Conservation (phyloP, 495 filamentous ascomycete genomes). For the Amphirosellinia nigrospora region DNA sequence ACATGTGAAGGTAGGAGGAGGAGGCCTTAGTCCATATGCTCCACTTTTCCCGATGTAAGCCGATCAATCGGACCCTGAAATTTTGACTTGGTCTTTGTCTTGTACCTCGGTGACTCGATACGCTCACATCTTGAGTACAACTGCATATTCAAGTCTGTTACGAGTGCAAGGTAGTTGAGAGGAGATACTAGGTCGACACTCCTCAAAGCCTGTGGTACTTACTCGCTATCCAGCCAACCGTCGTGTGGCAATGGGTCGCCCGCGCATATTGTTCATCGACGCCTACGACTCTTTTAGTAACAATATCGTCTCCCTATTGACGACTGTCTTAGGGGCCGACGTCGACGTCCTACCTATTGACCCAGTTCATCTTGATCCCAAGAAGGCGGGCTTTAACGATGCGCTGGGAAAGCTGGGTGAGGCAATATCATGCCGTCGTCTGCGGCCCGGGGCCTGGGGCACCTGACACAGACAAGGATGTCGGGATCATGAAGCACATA, state of each 20-base stretch:
- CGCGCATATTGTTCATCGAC: slow-evolving; percentile 82
- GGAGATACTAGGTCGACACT: not conserved
- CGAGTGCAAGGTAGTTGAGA: not conserved
- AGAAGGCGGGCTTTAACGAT: slow-evolving; percentile 28
- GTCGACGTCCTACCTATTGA: slow-evolving; percentile 80
- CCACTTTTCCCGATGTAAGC: slow-evolving; percentile 20
- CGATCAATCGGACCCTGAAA: slow-evolving; percentile 15
- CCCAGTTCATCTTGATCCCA: slow-evolving; percentile 44
- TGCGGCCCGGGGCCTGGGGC: slow-evolving; percentile 82
- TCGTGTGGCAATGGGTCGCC: slow-evolving; percentile 36
- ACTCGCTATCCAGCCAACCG: not conserved
- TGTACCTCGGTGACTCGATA: not conserved
- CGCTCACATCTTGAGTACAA: not conserved
- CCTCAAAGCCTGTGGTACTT: not conserved
- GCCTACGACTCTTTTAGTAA: slow-evolving; percentile 96
- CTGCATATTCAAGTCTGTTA: not conserved
- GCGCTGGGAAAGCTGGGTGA: slow-evolving; percentile 53
- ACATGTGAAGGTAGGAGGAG: not conserved
- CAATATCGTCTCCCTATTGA: slow-evolving; percentile 83
- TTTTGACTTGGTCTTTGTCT: slow-evolving; percentile 7
- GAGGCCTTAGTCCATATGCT: not conserved
- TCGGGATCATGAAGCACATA: slow-evolving; percentile 78
- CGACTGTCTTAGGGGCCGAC: slow-evolving; percentile 65
- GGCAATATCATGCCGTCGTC: slow-evolving; percentile 74
- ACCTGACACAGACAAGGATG: slow-evolving; percentile 63